These are phyloP conservation scores for Sphagnum tenellum DNA, from an alignment of 225 moss, liverwort and hornwort genomes.

Conservation along the genomic window DNA sequence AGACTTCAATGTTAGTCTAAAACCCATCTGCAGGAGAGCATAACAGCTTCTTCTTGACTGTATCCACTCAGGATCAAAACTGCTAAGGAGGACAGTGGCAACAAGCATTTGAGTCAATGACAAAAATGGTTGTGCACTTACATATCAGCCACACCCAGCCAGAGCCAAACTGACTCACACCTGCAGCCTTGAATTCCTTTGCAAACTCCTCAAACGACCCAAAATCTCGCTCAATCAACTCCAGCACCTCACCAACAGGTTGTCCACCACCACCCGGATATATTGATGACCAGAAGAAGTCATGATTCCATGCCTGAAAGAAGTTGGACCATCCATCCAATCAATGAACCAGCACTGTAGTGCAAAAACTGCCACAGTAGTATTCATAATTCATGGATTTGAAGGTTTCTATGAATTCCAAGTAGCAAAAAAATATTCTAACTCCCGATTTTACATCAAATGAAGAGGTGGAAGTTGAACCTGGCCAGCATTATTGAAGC, in stretches of 20 bases:
- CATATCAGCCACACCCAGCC: conserved; percentile 78
- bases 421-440: neutral
- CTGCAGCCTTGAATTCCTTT: conserved; percentile 61
- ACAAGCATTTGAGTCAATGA: too few species aligned
- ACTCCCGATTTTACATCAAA: neutral
- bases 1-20: too few species aligned
- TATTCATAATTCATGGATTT: neutral
- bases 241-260: conserved; percentile 39
- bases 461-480: conserved; percentile 5
- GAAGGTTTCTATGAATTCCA: neutral
- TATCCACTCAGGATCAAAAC: too few species aligned
- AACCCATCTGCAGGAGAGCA: too few species aligned
- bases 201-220: conserved; percentile 58
- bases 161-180: conserved; percentile 64
- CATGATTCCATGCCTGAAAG: conserved; percentile 68
- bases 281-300: conserved; percentile 76
- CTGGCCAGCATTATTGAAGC: conserved; percentile 72
- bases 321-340: neutral
- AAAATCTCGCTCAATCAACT: conserved; percentile 55
- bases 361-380: neutral
- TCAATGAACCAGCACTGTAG: neutral
- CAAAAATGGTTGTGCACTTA: conserved; percentile 10
- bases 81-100: too few species aligned
- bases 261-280: conserved; percentile 43
- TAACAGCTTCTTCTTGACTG: too few species aligned